Evolutionary conservation across 495 filamentous ascomycete genomes (phyloP), one percentile per base, ranked within the genome.

Genomic region (Penicillium soppii): DNA sequence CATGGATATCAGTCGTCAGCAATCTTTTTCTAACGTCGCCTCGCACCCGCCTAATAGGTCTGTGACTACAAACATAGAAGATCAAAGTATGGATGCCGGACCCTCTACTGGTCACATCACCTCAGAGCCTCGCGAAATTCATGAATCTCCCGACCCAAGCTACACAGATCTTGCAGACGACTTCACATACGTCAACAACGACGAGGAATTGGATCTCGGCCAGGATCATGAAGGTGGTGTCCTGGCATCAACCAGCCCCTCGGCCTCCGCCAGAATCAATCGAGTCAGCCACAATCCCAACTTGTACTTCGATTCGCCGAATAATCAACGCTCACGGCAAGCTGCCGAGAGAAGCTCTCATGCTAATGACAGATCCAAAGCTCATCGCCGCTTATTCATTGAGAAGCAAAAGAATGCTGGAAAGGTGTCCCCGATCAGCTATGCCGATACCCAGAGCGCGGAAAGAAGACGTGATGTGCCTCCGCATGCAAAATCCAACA

Each of bases 191-290:
- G 19, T 43, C 23, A 33, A 50, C 20, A 42, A 56, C 13, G 52
- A 47, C 15, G 54, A 62, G 6, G 46, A 52, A 3, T 15, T 59
- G 22, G 43, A 59, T n/a, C 42, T 59, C 16, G 26, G 15, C 9
- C 32, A 32, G 0, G 17, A 19, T 16, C 19, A 20, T 8, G 39
- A 46, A 20, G 20, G 32, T 20, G 55, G 41, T 25, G 22, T 53
- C 4, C 27, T 49, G 17, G 46, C 41, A 32, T 64, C 61, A 8
- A 56, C 47, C 7, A 64, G 58, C 22, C 61, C 61, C 6, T 52
- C 53, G 1, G 50, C 49, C 13, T 64, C 61, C 10, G 54, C 56
- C 6, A 33, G 61, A 15, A 61, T 57, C 12, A 54, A 52, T 9
- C 45, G 54, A 20, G 48, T 63, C 7, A 64, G 58, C 52, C 52